phyloP scores from a whole-genome alignment of 2,329 filamentous ascomycete genomes.

The Knufia fluminis region DNA sequence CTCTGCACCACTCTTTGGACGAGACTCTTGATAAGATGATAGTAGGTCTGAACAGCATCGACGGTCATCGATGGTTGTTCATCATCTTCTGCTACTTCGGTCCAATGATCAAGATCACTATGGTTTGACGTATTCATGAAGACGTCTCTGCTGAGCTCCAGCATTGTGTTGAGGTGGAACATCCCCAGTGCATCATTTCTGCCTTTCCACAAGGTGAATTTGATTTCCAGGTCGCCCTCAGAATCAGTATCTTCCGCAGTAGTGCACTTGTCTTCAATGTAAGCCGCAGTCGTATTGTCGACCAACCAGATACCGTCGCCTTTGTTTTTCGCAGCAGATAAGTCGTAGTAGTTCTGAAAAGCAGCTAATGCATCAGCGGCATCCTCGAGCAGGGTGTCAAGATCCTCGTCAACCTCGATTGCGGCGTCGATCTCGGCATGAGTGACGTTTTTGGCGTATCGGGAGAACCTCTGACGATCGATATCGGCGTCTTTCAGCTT shows the following conservation, averaged over 20 bases:
- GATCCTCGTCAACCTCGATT: slow-evolving; percentile 58
- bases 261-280: slow-evolving; percentile 25
- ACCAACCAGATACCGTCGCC: slow-evolving; percentile 50
- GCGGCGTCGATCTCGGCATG: slow-evolving; percentile 60
- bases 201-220: slow-evolving; percentile 15
- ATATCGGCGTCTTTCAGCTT: slow-evolving; percentile 48
- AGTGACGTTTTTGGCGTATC: slow-evolving; percentile 32
- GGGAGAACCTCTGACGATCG: slow-evolving; percentile 30
- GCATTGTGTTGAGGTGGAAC: slow-evolving; percentile 52
- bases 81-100: slow-evolving; percentile 41
- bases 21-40: slow-evolving; percentile 56
- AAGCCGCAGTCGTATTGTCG: slow-evolving; percentile 28
- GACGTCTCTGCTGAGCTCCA: slow-evolving; percentile 53
- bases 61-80: slow-evolving; percentile 61
- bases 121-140: slow-evolving; percentile 63
- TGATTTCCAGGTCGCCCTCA: slow-evolving; percentile 8
- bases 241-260: slow-evolving; percentile 26
- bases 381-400: slow-evolving; percentile 56
- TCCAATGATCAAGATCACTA: slow-evolving; percentile 59
- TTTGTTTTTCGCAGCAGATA: slow-evolving; percentile 49
- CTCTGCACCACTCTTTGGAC: slow-evolving; percentile 63
- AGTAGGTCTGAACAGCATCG: slow-evolving; percentile 67
- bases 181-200: slow-evolving; percentile 32
- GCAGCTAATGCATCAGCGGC: slow-evolving; percentile 58
- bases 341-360: slow-evolving; percentile 56